Conservation (phyloP, 306 rosid genomes). For the Corylus heterophylla region DNA sequence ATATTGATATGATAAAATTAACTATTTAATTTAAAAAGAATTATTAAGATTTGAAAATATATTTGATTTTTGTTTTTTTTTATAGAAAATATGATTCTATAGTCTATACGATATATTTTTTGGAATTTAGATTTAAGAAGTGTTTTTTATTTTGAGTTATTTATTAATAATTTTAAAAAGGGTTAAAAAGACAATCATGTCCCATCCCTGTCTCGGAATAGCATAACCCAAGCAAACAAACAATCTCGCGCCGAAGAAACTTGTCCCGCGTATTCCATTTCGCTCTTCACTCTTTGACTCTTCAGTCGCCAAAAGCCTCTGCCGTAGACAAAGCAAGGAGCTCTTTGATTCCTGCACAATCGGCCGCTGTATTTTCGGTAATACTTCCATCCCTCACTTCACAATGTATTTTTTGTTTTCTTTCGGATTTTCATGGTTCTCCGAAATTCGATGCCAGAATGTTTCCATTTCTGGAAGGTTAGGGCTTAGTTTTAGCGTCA, state of each 20-base stretch:
- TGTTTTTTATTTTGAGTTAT: no score
- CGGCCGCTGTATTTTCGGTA: background rate
- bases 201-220: background rate
- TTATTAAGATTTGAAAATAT: no score
- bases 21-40: no score
- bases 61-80: no score
- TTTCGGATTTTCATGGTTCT: background rate
- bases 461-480: background rate
- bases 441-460: background rate
- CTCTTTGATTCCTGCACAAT: background rate
- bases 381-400: background rate
- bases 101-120: no score
- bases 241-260: background rate
- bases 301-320: no score
- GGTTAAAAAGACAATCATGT: no score
- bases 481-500: background rate
- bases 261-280: background rate
- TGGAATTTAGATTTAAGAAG: no score
- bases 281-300: background rate
- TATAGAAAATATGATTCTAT: no score
- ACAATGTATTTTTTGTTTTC: no score
- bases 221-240: background rate
- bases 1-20: no score
- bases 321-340: background rate
- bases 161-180: no score